Conservation (phyloP, 2,329 filamentous ascomycete genomes). For the Trichoderma sp. region DNA sequence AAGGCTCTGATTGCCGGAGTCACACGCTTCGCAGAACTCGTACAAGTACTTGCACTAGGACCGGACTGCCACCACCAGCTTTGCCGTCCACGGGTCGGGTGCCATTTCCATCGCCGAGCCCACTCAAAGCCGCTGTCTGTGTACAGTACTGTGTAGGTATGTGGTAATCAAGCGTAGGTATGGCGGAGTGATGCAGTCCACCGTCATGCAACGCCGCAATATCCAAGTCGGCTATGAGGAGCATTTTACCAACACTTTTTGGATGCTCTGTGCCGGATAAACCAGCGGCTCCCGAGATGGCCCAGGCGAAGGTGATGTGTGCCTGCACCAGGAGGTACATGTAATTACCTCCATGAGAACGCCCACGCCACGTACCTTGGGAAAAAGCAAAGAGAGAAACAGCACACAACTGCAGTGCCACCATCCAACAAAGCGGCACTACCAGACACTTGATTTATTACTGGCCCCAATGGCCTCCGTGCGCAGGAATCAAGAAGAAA, state of each 20-base stretch:
- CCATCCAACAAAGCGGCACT: constrained; percentile 20
- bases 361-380: neutral
- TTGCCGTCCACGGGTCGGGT: neutral
- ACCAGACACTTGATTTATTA: neutral
- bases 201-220: neutral
- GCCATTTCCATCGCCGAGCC: constrained; percentile 1
- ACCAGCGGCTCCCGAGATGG: too few relatives aligned
- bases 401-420: neutral
- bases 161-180: too few relatives aligned
- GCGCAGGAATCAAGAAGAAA: constrained; percentile 3
- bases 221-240: too few relatives aligned
- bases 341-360: too few relatives aligned
- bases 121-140: constrained; percentile 1
- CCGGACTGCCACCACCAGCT: constrained; percentile 14
- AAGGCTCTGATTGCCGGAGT: constrained; percentile 26
- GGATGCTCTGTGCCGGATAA: too few relatives aligned
- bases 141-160: too few relatives aligned
- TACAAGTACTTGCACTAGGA: constrained; percentile 9
- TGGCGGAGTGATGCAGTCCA: neutral
- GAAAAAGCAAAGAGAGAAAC: neutral
- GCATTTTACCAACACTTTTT: too few relatives aligned
- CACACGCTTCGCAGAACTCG: constrained; percentile 12
- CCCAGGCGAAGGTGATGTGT: too few relatives aligned
- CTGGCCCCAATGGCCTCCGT: constrained; percentile 21
- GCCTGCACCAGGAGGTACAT: too few relatives aligned